Percentiles rank a stretch among this genome's conserved stretches.
phyloP scores from a whole-genome alignment of 129 eudicot genomes.

The Mikania micrantha region DNA sequence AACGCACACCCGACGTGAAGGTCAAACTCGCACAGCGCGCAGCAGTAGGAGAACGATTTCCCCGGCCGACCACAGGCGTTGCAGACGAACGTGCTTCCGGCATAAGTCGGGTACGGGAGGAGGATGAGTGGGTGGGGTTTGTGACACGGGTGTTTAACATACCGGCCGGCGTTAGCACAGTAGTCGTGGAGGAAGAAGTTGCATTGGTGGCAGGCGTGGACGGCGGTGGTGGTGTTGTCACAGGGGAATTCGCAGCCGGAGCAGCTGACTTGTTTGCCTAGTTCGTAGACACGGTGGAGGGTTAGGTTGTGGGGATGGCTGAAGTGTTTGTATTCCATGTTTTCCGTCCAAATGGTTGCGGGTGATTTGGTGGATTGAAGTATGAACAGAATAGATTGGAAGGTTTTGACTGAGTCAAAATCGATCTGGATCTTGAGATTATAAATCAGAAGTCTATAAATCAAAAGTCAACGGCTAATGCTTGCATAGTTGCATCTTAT shows the following conservation, averaged over 20 bases:
- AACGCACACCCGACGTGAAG: conserved; percentile 61
- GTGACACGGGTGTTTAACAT: conserved; percentile 53
- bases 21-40: conserved; percentile 59
- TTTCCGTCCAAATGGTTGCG: background rate
- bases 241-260: conserved; percentile 41
- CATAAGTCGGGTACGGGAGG: conserved; percentile 55
- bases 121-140: conserved; percentile 56
- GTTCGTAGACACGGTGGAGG: conserved; percentile 38
- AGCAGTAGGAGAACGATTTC: conserved; percentile 44
- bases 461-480: conserved; percentile 10
- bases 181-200: conserved; percentile 66
- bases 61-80: conserved; percentile 54
- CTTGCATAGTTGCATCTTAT: background rate
- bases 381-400: background rate
- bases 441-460: background rate
- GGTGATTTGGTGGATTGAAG: background rate
- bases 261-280: conserved; percentile 43
- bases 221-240: conserved; percentile 31
- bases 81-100: conserved; percentile 51
- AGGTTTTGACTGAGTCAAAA: background rate
- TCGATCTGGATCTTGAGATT: conserved; percentile 10
- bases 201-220: conserved; percentile 59
- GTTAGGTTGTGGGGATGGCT: conserved; percentile 63
- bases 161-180: conserved; percentile 56
- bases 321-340: conserved; percentile 73